These are phyloP conservation scores for Sarocladium oryzae DNA, from an alignment of 2,329 filamentous ascomycete genomes.

Conservation along the genomic window DNA sequence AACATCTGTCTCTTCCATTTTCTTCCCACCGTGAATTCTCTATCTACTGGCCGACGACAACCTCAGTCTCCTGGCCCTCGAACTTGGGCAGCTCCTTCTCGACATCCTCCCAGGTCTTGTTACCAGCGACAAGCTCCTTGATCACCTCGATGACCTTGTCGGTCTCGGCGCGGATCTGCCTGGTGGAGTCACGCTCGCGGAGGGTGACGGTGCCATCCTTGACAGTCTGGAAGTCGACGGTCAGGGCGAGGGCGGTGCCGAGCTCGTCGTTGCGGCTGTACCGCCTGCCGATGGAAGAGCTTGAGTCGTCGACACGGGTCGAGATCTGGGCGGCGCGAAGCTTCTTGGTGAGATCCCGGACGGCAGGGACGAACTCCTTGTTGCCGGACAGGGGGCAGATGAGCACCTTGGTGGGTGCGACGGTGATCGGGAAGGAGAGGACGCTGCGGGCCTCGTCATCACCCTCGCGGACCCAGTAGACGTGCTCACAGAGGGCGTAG, in stretches of 20 bases:
- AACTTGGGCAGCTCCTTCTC: slow-evolving; percentile 76
- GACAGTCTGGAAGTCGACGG: slow-evolving; percentile 91
- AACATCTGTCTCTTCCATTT: no score
- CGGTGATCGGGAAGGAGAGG: slow-evolving; percentile 48
- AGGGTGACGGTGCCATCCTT: slow-evolving; percentile 83
- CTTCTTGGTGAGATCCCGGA: slow-evolving; percentile 65
- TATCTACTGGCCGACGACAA: slow-evolving; percentile 26
- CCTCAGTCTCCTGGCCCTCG: slow-evolving; percentile 63
- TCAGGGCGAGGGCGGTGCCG: slow-evolving; percentile 89
- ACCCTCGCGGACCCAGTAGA: slow-evolving; percentile 78
- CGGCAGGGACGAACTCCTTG: slow-evolving; percentile 70
- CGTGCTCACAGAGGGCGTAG: slow-evolving; percentile 89
- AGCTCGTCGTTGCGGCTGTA: slow-evolving; percentile 94
- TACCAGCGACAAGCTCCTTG: slow-evolving; percentile 42
- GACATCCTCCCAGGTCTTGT: slow-evolving; percentile 61
- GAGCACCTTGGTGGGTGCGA: slow-evolving; percentile 93
- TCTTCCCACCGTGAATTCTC: no score
- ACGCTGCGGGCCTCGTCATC: slow-evolving; percentile 69
- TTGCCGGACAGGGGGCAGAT: slow-evolving; percentile 84
- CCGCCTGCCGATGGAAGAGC: slow-evolving; percentile 87
- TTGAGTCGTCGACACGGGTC: slow-evolving; percentile 83
- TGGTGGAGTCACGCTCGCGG: slow-evolving; percentile 83
- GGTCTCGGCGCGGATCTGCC: slow-evolving; percentile 79
- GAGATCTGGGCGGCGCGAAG: slow-evolving; percentile 73
- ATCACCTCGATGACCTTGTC: slow-evolving; percentile 74